These are phyloP conservation scores for Paramecium primaurelia DNA, from an alignment of 73 alveolate species.

Conservation along the genomic window DNA sequence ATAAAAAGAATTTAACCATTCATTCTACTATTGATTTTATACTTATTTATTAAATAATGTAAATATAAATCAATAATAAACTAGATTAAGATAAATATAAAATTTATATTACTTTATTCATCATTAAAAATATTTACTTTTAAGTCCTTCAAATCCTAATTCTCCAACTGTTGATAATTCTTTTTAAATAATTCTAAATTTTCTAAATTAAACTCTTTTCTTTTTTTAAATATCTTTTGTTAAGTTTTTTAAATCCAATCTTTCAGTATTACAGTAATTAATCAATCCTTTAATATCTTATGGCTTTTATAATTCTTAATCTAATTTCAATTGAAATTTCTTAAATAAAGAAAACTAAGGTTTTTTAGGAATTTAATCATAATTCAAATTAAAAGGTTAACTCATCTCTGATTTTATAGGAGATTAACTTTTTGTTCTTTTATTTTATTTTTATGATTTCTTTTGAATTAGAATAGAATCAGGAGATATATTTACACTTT, in stretches of 20 bases:
- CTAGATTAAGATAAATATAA: background rate
- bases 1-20: background rate
- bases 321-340: background rate
- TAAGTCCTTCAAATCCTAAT: background rate
- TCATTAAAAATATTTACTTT: background rate
- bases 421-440: background rate
- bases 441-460: background rate
- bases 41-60: background rate
- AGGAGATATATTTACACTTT: background rate
- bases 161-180: background rate
- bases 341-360: background rate
- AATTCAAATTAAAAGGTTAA: background rate
- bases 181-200: background rate
- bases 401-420: background rate
- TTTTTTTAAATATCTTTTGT: background rate
- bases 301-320: background rate
- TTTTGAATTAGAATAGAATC: background rate
- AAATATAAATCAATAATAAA: background rate
- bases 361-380: background rate
- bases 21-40: background rate
- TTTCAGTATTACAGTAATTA: background rate
- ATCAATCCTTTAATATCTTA: background rate
- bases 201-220: background rate
- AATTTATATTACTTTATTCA: background rate
- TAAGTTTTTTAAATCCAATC: background rate